Base-by-base conservation (phyloP, 1,284 basidiomycete species). In the Rhodotorula sp. region DNA sequence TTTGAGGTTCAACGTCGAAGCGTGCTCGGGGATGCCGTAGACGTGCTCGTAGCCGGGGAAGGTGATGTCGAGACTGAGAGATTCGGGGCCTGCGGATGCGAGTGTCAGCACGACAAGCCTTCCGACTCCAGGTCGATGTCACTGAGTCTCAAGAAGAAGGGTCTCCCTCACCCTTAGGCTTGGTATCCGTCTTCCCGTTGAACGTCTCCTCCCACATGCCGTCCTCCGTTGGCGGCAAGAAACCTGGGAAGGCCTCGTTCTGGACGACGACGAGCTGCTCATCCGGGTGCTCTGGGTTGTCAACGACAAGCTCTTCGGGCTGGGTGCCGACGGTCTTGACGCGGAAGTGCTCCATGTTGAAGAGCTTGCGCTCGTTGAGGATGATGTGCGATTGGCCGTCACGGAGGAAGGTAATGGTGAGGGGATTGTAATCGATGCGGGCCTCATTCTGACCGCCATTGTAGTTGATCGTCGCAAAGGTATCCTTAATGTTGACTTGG, bases 341-440 rank as follows among this genome's bases (percentile, higher is more conserved):
- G 65, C 93, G 86, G 84, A 93, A 98, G 80, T 99, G 96, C 79
- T 99, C 96, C 92, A 99, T 94, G 79, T 99, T 94, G 75, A 99
- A 83, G 37, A 99, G 84, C 1, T 90, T 89, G 53, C 88, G 85
- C 16, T 92, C 92, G 77, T 99, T 99, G 63, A 99, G 82, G 6
- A 94, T 87, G 65, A 98, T 85, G 78, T 96, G 90, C 67, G 90
- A 88, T 31, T 78, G 68, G 7, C 90, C 92, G 68, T 87, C 84
- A 51, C 89, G 85, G 57, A 86, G 82, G 73, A 95, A 83, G 5
- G 86, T 85, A 60, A 96, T 83, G 74, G 85, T 85, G 75, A 96
- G 81, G 2, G 93, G 93, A 51, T 86, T 82, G 78, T 89, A 91
- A 58, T 84, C 79, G 64, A 96, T 86, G 10, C 85, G 82, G 47